Conservation (phyloP, 345 rosid genomes). For the Aethionema arabicum region DNA sequence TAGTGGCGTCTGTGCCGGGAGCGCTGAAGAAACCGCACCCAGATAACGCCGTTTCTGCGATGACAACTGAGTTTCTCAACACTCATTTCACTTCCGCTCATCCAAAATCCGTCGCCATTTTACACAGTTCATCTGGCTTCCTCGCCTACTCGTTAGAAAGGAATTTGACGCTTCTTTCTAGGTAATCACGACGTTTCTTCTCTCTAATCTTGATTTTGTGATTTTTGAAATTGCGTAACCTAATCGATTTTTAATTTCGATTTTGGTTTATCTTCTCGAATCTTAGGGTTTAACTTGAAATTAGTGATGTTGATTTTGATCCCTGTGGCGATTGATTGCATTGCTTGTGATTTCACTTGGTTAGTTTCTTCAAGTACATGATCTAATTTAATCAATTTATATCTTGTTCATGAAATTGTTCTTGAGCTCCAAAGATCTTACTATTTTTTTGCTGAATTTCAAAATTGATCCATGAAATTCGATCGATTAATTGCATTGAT, state of each 20-base stretch:
- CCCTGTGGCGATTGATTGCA: no score
- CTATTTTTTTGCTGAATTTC: no score
- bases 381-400: no score
- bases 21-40: constrained; percentile 58
- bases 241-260: background rate
- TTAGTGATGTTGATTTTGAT: no score
- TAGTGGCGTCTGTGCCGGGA: constrained; percentile 69
- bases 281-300: no score
- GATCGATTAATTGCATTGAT: no score
- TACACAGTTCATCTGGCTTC: constrained; percentile 59
- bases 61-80: constrained; percentile 54
- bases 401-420: no score
- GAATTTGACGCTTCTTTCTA: constrained; percentile 67
- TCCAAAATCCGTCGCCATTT: constrained; percentile 54
- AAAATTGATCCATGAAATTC: no score
- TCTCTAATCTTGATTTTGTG: background rate
- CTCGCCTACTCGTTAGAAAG: constrained; percentile 55
- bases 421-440: no score
- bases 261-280: no score
- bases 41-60: constrained; percentile 35
- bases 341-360: no score
- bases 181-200: constrained; percentile 37
- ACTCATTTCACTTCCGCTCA: constrained; percentile 48
- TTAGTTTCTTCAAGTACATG: no score
- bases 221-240: background rate